phyloP scores from a whole-genome alignment of 495 filamentous ascomycete genomes.

The Coniosporium apollinis region DNA sequence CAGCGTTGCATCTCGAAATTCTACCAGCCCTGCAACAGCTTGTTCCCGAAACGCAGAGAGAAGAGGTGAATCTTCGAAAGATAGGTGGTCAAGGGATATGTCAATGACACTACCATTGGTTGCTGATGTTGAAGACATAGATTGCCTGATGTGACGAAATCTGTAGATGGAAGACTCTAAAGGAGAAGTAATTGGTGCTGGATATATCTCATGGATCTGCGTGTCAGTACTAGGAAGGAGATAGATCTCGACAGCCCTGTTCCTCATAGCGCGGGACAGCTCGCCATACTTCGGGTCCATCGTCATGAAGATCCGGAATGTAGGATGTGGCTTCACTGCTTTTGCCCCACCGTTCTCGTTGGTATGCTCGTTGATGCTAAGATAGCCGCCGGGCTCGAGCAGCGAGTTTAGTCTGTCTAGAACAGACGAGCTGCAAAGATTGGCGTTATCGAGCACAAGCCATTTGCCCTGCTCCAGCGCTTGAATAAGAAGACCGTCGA shows the following conservation, averaged over 20 bases:
- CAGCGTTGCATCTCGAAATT: no score
- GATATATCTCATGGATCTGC: background rate
- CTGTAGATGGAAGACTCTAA: conserved; percentile 35
- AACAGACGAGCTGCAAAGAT: conserved; percentile 86
- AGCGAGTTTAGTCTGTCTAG: conserved; percentile 90
- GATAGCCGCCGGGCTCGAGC: conserved; percentile 71
- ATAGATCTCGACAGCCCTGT: conserved; percentile 81
- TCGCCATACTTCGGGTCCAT: conserved; percentile 90
- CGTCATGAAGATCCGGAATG: conserved; percentile 86
- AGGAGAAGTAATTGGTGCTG: conserved; percentile 2
- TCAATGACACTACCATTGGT: no score
- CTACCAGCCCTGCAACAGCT: conserved; percentile 13
- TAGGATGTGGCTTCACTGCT: conserved; percentile 63
- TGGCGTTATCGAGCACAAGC: conserved; percentile 93
- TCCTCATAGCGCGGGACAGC: conserved; percentile 90
- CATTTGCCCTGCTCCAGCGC: conserved; percentile 76
- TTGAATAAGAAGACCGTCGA: conserved; percentile 77
- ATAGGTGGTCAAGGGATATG: conserved; percentile 38
- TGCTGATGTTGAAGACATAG: no score
- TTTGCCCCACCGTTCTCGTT: conserved; percentile 65
- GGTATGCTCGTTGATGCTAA: conserved; percentile 85
- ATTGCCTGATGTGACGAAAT: conserved; percentile 24
- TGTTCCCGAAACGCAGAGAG: conserved; percentile 24
- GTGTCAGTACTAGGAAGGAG: conserved; percentile 23
- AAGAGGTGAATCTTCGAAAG: conserved; percentile 30